Evolutionary conservation across 2,329 filamentous ascomycete genomes (phyloP).

Genomic region (Chlorencoelia australis): DNA sequence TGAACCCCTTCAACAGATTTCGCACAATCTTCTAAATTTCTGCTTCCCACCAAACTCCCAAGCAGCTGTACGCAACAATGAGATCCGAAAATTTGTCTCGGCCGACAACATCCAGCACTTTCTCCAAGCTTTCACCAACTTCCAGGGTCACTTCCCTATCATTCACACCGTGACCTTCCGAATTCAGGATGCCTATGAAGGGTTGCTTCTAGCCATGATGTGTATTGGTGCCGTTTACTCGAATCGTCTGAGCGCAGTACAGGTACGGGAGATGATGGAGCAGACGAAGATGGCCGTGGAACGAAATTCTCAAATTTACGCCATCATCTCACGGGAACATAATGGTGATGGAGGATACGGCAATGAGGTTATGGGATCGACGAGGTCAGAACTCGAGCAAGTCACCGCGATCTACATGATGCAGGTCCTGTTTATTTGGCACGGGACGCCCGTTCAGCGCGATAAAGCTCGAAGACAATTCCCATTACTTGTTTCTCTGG

Average conservation of each 20-base stretch:
- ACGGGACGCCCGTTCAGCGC: constrained; percentile 56
- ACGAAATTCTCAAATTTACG: constrained; percentile 42
- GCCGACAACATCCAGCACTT: constrained; percentile 62
- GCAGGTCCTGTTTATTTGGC: constrained; percentile 55
- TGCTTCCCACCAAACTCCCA: constrained; percentile 46
- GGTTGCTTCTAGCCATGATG: constrained; percentile 59
- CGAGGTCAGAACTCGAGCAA: constrained; percentile 47
- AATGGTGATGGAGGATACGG: constrained; percentile 32
- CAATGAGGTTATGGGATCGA: constrained; percentile 29
- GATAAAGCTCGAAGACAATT: constrained; percentile 51
- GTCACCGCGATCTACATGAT: constrained; percentile 56
- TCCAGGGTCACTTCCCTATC: constrained; percentile 63
- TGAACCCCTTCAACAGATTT: constrained; percentile 44
- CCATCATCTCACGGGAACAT: constrained; percentile 32
- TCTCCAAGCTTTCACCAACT: constrained; percentile 61
- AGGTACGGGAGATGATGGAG: constrained; percentile 61
- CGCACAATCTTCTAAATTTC: constrained; percentile 46
- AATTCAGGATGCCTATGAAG: constrained; percentile 53
- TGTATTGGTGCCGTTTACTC: constrained; percentile 70
- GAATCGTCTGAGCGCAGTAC: constrained; percentile 44
- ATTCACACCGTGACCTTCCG: constrained; percentile 64
- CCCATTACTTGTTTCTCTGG: constrained; percentile 44
- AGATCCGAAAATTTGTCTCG: constrained; percentile 46
- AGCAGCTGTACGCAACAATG: constrained; percentile 44
- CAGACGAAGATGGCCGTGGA: constrained; percentile 49